These are phyloP conservation scores for Inga oerstediana DNA, from an alignment of 306 rosid genomes.

Conservation along the genomic window DNA sequence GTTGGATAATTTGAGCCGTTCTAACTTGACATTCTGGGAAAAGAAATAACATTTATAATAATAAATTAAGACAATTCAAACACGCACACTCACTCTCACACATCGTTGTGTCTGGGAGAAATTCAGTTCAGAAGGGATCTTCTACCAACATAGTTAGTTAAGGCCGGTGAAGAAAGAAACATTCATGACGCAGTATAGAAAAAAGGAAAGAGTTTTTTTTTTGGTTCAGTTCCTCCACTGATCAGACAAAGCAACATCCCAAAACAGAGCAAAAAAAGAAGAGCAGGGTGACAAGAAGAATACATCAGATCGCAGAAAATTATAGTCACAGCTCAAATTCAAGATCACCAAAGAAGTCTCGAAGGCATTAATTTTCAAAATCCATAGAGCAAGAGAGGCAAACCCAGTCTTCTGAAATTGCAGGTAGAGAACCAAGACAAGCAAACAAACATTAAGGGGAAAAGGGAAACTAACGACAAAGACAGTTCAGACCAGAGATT, in stretches of 20 bases:
- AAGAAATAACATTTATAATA: background rate
- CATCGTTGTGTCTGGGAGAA: background rate
- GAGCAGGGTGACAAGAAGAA: slow-evolving; percentile 16
- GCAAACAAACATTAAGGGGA: background rate
- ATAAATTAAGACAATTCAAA: background rate
- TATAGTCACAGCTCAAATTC: slow-evolving; percentile 8
- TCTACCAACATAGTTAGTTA: background rate
- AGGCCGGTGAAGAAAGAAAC: background rate
- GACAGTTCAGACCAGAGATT: slow-evolving; percentile 24
- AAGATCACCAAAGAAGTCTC: slow-evolving; percentile 18
- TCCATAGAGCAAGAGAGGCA: slow-evolving; percentile 23
- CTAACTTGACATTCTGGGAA: background rate
- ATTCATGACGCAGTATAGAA: background rate
- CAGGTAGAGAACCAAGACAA: background rate
- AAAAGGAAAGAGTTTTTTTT: background rate
- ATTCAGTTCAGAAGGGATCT: slow-evolving; percentile 5
- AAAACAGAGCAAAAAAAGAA: slow-evolving; percentile 1
- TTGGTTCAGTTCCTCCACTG: background rate
- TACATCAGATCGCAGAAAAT: slow-evolving; percentile 36
- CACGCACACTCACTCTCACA: background rate
- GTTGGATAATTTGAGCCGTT: background rate
- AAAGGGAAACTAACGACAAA: slow-evolving; percentile 23
- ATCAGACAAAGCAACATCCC: slow-evolving; percentile 9
- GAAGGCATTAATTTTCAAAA: slow-evolving; percentile 27
- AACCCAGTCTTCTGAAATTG: slow-evolving; percentile 34